A percentile compares a stretch with the other conserved stretches of the same genome.
Evolutionary conservation across 148 eudicot species (phyloP).

Genomic region (Amaranthus hypochondriacus): DNA sequence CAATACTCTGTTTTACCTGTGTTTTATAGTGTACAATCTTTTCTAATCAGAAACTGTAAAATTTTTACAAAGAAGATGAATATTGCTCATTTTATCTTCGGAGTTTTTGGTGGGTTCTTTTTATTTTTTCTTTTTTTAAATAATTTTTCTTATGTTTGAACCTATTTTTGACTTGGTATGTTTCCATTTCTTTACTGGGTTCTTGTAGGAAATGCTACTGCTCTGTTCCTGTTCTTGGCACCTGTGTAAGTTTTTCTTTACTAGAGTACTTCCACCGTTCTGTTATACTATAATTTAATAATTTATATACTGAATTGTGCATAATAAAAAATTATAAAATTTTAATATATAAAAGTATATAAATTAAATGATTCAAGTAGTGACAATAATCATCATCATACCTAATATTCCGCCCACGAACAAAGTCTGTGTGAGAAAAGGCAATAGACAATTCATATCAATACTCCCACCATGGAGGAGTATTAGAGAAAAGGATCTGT

Average conservation of each 20-base stretch:
- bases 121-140: background rate
- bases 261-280: too few relatives aligned
- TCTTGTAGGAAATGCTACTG: slow-evolving; percentile 47
- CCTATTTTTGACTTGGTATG: background rate
- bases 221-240: slow-evolving; percentile 43
- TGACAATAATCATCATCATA: too few relatives aligned
- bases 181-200: slow-evolving; percentile 10
- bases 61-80: background rate
- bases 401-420: too few relatives aligned
- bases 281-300: too few relatives aligned
- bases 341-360: too few relatives aligned
- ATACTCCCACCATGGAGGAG: too few relatives aligned
- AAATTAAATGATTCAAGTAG: too few relatives aligned
- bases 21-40: background rate
- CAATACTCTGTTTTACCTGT: slow-evolving; percentile 9
- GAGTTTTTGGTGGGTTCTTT: slow-evolving; percentile 32
- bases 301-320: too few relatives aligned
- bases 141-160: background rate
- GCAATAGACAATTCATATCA: too few relatives aligned
- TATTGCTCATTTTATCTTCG: slow-evolving; percentile 34
- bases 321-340: too few relatives aligned
- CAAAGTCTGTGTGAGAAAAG: too few relatives aligned
- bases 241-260: slow-evolving; percentile 28
- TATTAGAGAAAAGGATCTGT: too few relatives aligned
- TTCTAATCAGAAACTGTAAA: background rate